Evolutionary conservation across 345 rosid genomes (phyloP), one percentile per base, ranked within the genome.

Genomic region (Citrus mangshanensis): DNA sequence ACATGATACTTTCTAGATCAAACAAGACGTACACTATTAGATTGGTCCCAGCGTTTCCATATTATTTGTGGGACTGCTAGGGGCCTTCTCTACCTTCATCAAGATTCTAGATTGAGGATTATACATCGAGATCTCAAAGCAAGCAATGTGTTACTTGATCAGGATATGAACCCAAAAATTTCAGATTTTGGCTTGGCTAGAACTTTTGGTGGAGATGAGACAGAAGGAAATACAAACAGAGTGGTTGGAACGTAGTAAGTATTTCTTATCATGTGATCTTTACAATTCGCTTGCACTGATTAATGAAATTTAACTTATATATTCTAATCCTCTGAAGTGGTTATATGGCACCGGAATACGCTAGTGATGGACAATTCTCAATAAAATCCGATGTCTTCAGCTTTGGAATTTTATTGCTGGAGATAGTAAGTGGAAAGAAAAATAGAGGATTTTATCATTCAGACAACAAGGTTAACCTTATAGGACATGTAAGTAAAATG

Each of bases 371-470:
- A 10, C 68, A 74, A 24, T 85, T 87, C 70, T 87, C 88, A 1
- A 73, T 81, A 9, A 87, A 87, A 76, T 87, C 89, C 0, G 85
- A 87, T 79, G 86, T 85, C 27, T 85, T 85, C n/a, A 87, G 87
- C 74, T 85, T 81, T 14, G 89, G 88, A 10, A 72, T 85, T 28
- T 66, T 87, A 25, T 13, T 87, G 68, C 70, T 85, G 62, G 89
- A 87, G 74, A 83, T 83, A 13, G 27, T 87, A 9, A 85, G 81
- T 25, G 88, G 89, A 18, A 77, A 65, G 73, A 82, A 79, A 67
- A 87, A 60, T 54, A 82, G 68, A 63, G 84, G 89, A 3, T 69
- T 87, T 18, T 81, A 77, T 61, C 83, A 79, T 51, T 78, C 77
- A 9, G 75, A 78, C 25, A 70, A 75, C 19, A 71, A 46, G 65